Evolutionary conservation across 2,329 filamentous ascomycete species (phyloP), one percentile per base, ranked within the genome.

Genomic region (Capronia coronata): DNA sequence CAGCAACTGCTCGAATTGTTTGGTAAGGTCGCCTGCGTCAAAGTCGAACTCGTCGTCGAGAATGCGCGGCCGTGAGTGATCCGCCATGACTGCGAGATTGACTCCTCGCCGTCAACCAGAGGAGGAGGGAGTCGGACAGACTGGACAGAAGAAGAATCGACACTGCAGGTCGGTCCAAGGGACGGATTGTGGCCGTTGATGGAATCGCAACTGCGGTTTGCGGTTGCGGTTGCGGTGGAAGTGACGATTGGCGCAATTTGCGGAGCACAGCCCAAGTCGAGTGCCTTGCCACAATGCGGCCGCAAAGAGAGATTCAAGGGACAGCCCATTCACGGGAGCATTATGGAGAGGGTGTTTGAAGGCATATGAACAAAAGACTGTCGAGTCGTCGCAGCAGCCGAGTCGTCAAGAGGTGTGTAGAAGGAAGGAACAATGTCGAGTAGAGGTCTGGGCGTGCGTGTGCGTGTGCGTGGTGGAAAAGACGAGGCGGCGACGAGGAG

Each of bases 1-100:
- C 64, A 97, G 76, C 53, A 94, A 74, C 57, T 89, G 84, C 66
- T 94, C 87, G 67, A 96, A 96, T 64, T 88, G 85, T 62, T 84
- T 73, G 44, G 86, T 84, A 62, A 97, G 73, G 52, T 89, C 86
- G 62, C 80, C 77, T 21, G 89, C 87, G 82, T 89, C 85, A 64
- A 84, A 83, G 61, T 80, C 63, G 52, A 60, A 60, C 23, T 60
- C 50, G 11, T 60, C 58, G 51, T 60, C 58, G 27, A 60, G 60
- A 50, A 42, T 46, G 60, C 60, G 58, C 46, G 37, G 48, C 22
- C 51, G 50, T 14, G 44, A 13, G 30, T 48, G 40, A 45, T 48
- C 44, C 54, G 50, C 54, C 54, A 56, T 56, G 45, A 34, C 37
- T 43, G 42, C 37, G 21, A 16, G 29, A 21, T 29, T 18, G 13